Evolutionary conservation across 2,329 filamentous ascomycete species (phyloP).

Genomic region (Fusarium papillatum): DNA sequence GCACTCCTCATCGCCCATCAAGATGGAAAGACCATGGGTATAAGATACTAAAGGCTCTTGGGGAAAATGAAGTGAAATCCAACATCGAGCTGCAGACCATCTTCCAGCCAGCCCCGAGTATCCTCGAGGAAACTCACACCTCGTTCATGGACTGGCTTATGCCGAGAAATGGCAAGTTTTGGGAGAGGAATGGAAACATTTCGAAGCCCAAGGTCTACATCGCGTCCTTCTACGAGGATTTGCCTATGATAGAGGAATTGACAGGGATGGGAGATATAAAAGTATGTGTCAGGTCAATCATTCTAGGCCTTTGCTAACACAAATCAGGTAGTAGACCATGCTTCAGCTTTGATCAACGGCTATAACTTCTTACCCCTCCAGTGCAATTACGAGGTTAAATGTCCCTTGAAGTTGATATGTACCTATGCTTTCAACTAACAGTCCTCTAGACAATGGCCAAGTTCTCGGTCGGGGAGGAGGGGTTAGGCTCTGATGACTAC

Average conservation of each 20-base stretch:
- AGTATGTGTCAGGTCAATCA: background rate
- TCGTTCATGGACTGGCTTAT: background rate
- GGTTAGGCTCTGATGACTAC: background rate
- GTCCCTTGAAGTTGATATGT: no score
- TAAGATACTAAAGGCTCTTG: background rate
- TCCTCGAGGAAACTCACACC: background rate
- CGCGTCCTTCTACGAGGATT: background rate
- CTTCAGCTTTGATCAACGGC: background rate
- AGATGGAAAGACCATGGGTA: rapidly evolving
- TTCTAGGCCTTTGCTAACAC: background rate
- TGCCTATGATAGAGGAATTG: background rate
- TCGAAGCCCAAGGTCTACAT: background rate
- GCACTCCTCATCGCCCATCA: background rate
- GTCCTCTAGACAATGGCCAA: background rate
- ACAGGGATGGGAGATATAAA: background rate
- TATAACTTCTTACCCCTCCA: background rate
- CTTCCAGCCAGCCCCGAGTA: background rate
- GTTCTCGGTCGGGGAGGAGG: background rate
- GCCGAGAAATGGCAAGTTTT: background rate
- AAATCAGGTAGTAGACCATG: background rate
- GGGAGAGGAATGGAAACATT: background rate
- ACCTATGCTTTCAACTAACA: no score
- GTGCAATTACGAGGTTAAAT: background rate
- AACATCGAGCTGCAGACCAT: background rate
- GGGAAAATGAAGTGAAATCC: background rate